A percentile compares a stretch with the other conserved stretches of the same genome.
Evolutionary conservation across 768 basidiomycete genomes (phyloP).

Genomic region (Naganishia antarctica): DNA sequence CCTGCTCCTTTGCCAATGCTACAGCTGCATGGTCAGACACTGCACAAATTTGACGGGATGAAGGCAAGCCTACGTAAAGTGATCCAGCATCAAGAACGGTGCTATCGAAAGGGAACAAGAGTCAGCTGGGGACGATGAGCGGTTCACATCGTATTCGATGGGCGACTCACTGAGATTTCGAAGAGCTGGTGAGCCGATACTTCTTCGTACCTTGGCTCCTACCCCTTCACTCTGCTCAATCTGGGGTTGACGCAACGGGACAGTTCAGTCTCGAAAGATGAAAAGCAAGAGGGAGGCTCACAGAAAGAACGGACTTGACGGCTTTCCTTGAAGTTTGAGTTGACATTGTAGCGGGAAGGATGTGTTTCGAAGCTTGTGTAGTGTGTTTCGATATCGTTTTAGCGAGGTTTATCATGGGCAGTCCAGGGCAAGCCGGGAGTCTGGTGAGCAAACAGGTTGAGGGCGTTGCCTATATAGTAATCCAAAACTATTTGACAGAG

Average conservation of each 20-base stretch:
- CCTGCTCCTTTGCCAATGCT: conserved; percentile 48
- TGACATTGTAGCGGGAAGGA: conserved; percentile 12
- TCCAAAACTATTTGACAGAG: too few relatives aligned
- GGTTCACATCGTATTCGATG: too few relatives aligned
- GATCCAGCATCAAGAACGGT: conserved; percentile 53
- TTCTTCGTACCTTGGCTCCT: conserved; percentile 76
- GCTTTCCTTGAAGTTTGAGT: conserved; percentile 48
- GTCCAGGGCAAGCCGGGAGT: not conserved
- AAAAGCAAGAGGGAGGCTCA: too few relatives aligned
- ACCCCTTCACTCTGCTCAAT: conserved; percentile 55
- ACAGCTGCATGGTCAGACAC: not conserved
- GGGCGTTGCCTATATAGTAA: not conserved
- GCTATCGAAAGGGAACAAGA: too few relatives aligned
- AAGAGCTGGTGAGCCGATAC: conserved; percentile 70
- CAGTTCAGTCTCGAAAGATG: too few relatives aligned
- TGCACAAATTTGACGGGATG: not conserved
- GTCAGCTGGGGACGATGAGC: not conserved
- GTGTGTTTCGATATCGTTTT: not conserved
- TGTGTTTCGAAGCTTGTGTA: not conserved
- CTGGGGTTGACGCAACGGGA: conserved; percentile 4
- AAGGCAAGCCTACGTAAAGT: conserved; percentile 62
- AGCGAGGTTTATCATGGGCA: not conserved
- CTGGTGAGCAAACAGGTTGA: not conserved
- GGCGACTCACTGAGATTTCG: conserved; percentile 65
- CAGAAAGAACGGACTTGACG: conserved; percentile 68